Base-by-base conservation (phyloP, 805 yeast species). In the Naumovozyma baii region DNA sequence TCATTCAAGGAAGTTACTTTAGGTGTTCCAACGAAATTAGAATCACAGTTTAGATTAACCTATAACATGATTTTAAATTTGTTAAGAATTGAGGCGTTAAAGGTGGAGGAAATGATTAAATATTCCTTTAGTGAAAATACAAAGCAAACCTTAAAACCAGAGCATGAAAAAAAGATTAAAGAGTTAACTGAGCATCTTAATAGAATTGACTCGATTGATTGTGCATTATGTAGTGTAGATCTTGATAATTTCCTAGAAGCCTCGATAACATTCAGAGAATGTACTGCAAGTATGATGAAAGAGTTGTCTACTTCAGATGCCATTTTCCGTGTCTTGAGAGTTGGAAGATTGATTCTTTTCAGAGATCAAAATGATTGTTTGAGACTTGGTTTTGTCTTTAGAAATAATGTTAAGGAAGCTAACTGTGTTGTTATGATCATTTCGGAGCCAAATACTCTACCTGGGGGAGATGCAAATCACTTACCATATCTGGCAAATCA, bases 31-130 rank as follows among this genome's bases (percentile, higher is more conserved):
- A 88, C 96, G 1, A 88, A 85, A 52, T 70, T 92, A 40, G 79
- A 80, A 47, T 83, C 95, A 5, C 97, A 92, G 56, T 92, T 92
- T 68, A 73, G 98, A 57, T 69, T 92, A 56, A 92, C 98, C 0
- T 92, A 92, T 61, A 88, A 83, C 51, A 92, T 92, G 97, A 90
- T 88, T 49, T 70, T 92, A 57, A 92, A 90, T 54, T 64, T 92
- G 45, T 68, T 92, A 48, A 74, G 98, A 57, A 87, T 92, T 42
- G 98, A 92, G 59, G 96, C 97, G 0, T 67, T 92, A 45, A 76
- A 82, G 50, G 97, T 92, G n/a, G 98, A 92, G 57, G 98, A 92
- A 58, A 92, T 92, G 95, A 90, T 92, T 52, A 90, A 88, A 56
- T 83, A 90, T 46, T 87, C 96, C 0, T 92, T 92, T 61, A 77